Conservation (phyloP, 1,284 basidiomycete genomes). For the Golubevia pallescens region DNA sequence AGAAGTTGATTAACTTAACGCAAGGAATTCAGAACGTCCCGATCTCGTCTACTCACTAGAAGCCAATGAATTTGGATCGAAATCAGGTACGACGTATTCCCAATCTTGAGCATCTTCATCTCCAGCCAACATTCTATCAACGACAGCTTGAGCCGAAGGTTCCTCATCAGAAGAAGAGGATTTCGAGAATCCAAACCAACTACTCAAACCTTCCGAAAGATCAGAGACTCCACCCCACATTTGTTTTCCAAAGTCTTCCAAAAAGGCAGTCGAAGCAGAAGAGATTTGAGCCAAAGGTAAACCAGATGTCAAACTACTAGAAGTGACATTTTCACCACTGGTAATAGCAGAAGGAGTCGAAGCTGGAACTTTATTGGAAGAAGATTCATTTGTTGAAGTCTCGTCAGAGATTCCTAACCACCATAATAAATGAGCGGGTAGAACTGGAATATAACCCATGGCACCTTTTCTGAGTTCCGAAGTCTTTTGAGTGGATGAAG, state of each 20-base stretch:
- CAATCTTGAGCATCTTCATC: slow-evolving; percentile 31
- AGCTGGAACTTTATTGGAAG: too few relatives aligned
- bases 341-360: neutral
- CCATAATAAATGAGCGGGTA: slow-evolving; percentile 32
- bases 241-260: neutral
- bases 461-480: slow-evolving; percentile 5
- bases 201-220: slow-evolving; percentile 15
- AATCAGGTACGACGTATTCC: slow-evolving; percentile 40
- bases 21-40: neutral
- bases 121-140: neutral
- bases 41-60: slow-evolving; percentile 6
- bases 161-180: slow-evolving; percentile 7
- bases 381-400: too few relatives aligned
- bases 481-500: slow-evolving; percentile 9
- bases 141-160: neutral
- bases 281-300: neutral
- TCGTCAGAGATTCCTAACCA: slow-evolving; percentile 20
- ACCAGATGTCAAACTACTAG: slow-evolving; percentile 2
- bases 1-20: neutral
- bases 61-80: slow-evolving; percentile 23
- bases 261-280: neutral
- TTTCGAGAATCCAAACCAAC: slow-evolving; percentile 12
- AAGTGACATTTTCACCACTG: neutral
- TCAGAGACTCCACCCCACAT: slow-evolving; percentile 4
- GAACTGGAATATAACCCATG: slow-evolving; percentile 26